These are phyloP conservation scores for Physcomitrium patens DNA, from an alignment of 225 moss, liverwort and hornwort genomes.

Conservation along the genomic window DNA sequence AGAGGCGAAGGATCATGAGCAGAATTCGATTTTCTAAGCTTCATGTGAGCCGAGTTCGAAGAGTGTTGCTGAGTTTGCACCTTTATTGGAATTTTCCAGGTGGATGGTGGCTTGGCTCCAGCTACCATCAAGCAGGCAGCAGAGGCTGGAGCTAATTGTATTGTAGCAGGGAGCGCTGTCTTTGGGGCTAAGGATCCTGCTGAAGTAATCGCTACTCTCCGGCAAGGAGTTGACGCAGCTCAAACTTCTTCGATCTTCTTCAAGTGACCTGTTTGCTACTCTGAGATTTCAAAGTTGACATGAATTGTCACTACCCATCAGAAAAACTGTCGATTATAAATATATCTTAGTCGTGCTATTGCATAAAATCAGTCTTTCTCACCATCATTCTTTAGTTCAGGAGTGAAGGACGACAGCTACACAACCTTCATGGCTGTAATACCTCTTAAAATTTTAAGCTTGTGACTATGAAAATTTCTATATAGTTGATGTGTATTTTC, in stretches of 20 bases:
- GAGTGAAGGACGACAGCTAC: too few relatives aligned
- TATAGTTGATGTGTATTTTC: too few relatives aligned
- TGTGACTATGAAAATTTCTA: too few relatives aligned
- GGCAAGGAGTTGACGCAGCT: constrained; percentile 68
- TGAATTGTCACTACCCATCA: too few relatives aligned
- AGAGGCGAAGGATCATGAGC: background rate
- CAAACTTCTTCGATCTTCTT: constrained; percentile 53
- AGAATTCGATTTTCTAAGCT: background rate
- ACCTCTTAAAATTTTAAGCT: too few relatives aligned
- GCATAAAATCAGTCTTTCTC: too few relatives aligned
- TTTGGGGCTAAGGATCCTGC: constrained; percentile 89
- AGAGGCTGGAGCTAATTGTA: constrained; percentile 89
- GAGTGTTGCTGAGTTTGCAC: constrained; percentile 15
- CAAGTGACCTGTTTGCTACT: constrained; percentile 16
- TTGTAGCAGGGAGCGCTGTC: constrained; percentile 93
- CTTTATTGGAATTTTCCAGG: constrained; percentile 47
- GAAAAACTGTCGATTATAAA: too few relatives aligned
- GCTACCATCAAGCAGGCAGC: constrained; percentile 92
- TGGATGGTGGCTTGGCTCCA: constrained; percentile 92
- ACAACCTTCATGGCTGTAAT: too few relatives aligned
- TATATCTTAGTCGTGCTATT: too few relatives aligned
- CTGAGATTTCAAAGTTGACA: background rate
- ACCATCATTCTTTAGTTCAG: too few relatives aligned
- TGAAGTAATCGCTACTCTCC: constrained; percentile 63
- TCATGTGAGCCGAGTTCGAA: constrained; percentile 4